A percentile compares a stretch with the other conserved stretches of the same genome.
Evolutionary conservation across 305 asterid species (phyloP).

Genomic region (Fraxinus sp.): DNA sequence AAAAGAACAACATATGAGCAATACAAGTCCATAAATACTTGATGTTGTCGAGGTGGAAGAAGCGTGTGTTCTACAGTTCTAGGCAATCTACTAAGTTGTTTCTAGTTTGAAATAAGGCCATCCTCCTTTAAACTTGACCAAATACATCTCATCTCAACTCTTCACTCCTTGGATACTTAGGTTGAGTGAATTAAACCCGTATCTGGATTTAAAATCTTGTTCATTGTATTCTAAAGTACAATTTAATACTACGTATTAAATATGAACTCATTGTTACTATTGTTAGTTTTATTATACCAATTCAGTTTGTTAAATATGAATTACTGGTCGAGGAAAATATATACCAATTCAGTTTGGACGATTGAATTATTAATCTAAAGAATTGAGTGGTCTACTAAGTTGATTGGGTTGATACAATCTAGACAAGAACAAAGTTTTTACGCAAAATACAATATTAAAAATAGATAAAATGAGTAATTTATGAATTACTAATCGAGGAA

Average conservation of each 20-base stretch:
- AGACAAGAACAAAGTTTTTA: neutral
- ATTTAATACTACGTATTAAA: neutral
- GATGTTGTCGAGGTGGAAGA: slow-evolving; percentile 9
- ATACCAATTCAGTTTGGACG: neutral
- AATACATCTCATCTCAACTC: neutral
- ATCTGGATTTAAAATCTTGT: neutral
- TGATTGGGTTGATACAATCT: neutral
- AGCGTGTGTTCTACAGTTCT: slow-evolving; percentile 13
- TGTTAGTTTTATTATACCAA: too few species aligned
- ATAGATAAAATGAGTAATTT: neutral
- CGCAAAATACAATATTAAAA: neutral
- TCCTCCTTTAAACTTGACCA: neutral
- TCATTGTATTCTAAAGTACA: neutral
- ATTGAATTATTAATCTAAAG: neutral
- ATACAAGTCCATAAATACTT: slow-evolving; percentile 23
- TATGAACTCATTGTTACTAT: neutral
- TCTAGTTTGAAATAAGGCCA: neutral
- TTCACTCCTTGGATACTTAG: neutral
- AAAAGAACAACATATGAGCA: slow-evolving; percentile 2
- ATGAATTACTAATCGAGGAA: neutral
- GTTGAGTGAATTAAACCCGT: neutral
- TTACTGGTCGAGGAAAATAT: neutral
- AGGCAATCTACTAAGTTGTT: slow-evolving; percentile 12
- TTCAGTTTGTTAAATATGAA: neutral
- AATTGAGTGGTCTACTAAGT: neutral